These are phyloP conservation scores for Pythium graminicola DNA, from an alignment of 352 stramenopile species.

Conservation along the genomic window DNA sequence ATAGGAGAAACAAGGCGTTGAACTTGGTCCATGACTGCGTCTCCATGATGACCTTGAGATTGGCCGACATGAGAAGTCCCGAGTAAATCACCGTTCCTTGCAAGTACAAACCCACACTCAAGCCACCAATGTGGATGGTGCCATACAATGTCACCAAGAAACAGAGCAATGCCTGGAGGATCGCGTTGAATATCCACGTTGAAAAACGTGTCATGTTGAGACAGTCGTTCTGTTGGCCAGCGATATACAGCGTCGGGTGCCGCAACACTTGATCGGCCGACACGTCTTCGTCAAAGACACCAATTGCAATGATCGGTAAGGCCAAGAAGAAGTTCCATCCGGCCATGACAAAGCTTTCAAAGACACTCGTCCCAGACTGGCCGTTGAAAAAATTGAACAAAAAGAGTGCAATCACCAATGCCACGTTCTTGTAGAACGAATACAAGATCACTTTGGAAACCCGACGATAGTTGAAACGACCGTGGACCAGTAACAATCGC, in stretches of 20 bases:
- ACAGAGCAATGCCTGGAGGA: conserved; percentile 44
- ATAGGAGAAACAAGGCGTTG: conserved; percentile 39
- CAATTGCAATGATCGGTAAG: conserved; percentile 85
- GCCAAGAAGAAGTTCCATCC: conserved; percentile 86
- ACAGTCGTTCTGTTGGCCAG: conserved; percentile 42
- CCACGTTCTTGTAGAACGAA: conserved; percentile 99
- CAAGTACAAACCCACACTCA: conserved; percentile 45
- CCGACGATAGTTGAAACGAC: conserved; percentile 95
- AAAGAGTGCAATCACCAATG: conserved; percentile 91
- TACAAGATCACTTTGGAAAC: conserved; percentile 93
- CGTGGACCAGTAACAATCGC: conserved; percentile 89
- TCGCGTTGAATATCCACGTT: conserved; percentile 57
- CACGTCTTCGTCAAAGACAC: conserved; percentile 68
- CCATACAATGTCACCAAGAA: conserved; percentile 40
- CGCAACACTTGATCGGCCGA: conserved; percentile 33
- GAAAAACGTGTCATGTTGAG: conserved; percentile 64
- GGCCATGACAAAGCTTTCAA: conserved; percentile 75
- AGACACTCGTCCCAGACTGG: conserved; percentile 81
- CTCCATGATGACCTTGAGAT: conserved; percentile 58
- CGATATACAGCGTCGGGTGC: conserved; percentile 51
- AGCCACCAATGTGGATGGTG: conserved; percentile 52
- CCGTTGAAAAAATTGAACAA: conserved; percentile 91
- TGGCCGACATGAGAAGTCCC: conserved; percentile 56
- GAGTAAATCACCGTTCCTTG: conserved; percentile 63
- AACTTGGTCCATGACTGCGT: conserved; percentile 62